Percentiles rank a stretch among this genome's conserved stretches.
Conservation (phyloP, 1,284 basidiomycete species). For the Tilletia caries region DNA sequence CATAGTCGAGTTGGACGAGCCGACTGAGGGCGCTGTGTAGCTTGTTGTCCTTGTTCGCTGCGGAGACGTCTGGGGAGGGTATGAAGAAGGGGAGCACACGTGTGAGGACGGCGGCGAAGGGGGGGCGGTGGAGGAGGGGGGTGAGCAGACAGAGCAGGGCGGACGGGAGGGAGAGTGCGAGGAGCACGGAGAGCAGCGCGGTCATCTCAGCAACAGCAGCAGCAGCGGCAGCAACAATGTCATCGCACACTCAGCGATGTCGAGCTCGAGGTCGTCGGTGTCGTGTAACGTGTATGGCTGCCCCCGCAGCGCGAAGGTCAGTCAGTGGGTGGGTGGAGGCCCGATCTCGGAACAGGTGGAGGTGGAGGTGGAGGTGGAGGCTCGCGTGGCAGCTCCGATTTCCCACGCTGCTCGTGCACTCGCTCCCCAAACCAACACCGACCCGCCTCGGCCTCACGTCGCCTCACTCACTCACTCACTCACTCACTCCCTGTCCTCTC, state of each 20-base stretch:
- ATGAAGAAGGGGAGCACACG: not conserved
- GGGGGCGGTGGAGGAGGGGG: slow-evolving; percentile 8
- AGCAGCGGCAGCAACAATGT: too few species aligned
- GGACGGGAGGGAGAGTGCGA: not conserved
- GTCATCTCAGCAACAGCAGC: not conserved
- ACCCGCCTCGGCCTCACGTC: too few species aligned
- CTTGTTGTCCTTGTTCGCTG: not conserved
- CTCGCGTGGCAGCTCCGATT: too few species aligned
- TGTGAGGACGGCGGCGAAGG: not conserved
- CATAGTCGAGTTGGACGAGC: slow-evolving; percentile 28
- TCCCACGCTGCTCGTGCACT: too few species aligned
- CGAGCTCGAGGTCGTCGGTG: too few species aligned
- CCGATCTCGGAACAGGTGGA: too few species aligned
- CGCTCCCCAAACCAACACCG: too few species aligned
- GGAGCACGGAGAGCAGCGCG: not conserved
- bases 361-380: too few species aligned
- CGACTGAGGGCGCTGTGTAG: not conserved
- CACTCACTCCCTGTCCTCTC: not conserved
- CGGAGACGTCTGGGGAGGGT: not conserved
- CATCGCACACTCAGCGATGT: too few species aligned
- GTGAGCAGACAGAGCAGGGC: not conserved
- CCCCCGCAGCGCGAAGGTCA: too few species aligned
- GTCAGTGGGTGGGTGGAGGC: too few species aligned
- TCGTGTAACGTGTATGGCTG: too few species aligned
- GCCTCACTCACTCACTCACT: not conserved